Percentiles rank a stretch among this genome's conserved stretches.
Conservation (phyloP, 129 eudicot genomes). For the Flaveria robusta region DNA sequence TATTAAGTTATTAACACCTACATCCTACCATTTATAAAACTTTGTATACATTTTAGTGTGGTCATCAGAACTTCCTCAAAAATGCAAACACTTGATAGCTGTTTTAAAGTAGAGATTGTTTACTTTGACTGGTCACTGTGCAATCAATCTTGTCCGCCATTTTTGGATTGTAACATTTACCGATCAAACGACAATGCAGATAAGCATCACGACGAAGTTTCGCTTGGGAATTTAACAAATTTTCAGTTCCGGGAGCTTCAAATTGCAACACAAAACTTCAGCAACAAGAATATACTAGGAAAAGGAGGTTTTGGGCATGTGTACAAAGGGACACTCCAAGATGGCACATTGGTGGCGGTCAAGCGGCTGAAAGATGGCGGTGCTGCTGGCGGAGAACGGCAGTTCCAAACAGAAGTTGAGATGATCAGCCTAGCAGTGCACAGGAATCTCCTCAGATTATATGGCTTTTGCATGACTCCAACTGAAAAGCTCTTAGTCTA, state of each 20-base stretch:
- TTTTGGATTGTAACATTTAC: neutral
- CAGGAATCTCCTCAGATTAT: conserved; percentile 75
- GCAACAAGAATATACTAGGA: conserved; percentile 73
- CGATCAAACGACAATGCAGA: conserved; percentile 42
- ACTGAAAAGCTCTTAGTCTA: conserved; percentile 77
- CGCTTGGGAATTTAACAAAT: conserved; percentile 70
- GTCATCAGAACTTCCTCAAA: neutral
- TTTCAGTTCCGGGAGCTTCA: conserved; percentile 80
- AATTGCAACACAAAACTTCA: conserved; percentile 76
- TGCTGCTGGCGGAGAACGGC: conserved; percentile 64
- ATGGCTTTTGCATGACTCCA: conserved; percentile 81
- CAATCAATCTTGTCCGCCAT: neutral
- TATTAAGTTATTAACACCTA: neutral
- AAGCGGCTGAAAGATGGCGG: conserved; percentile 86
- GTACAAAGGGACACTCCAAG: conserved; percentile 71
- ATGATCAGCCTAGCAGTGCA: conserved; percentile 93
- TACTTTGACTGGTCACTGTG: conserved; percentile 9
- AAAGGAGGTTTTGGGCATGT: conserved; percentile 92
- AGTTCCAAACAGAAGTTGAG: conserved; percentile 82
- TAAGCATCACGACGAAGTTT: conserved; percentile 63
- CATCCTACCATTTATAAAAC: neutral
- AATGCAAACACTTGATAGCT: neutral
- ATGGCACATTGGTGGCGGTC: conserved; percentile 77
- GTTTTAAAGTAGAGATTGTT: neutral
- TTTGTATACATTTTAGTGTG: neutral